phyloP scores from a whole-genome alignment of 1,139 yeast genomes.

The Wickerhamiella pararugosa region DNA sequence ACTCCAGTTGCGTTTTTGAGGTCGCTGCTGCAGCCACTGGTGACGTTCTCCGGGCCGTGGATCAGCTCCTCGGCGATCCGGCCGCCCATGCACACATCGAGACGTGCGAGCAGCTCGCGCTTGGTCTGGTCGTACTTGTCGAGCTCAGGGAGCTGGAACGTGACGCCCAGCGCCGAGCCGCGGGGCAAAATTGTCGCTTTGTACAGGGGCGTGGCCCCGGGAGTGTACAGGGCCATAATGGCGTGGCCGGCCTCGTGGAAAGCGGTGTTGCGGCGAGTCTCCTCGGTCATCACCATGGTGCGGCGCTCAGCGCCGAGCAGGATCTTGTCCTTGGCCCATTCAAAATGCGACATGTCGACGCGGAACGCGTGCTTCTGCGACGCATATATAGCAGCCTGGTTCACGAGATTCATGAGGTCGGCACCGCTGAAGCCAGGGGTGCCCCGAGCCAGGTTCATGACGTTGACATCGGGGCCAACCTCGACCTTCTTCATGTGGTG shows the following conservation, averaged over 20 bases:
- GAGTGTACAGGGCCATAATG: conserved; percentile 86
- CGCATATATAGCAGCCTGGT: conserved; percentile 96
- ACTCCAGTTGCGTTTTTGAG: conserved; percentile 77
- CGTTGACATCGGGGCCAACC: conserved; percentile 69
- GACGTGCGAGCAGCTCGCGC: conserved; percentile 74
- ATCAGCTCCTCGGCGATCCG: conserved; percentile 90
- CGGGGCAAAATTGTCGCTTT: conserved; percentile 95
- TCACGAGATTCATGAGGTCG: conserved; percentile 83
- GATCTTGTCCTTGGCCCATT: conserved; percentile 98
- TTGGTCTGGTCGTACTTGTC: conserved; percentile 90
- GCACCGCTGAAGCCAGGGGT: conserved; percentile 98
- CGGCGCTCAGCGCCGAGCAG: conserved; percentile 96
- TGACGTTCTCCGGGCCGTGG: conserved; percentile 82
- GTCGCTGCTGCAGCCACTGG: conserved; percentile 90
- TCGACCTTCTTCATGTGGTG: conserved; percentile 91
- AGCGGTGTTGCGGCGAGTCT: conserved; percentile 84
- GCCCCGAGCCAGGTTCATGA: conserved; percentile 82
- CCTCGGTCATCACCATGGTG: conserved; percentile 95
- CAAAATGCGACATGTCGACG: conserved; percentile 84
- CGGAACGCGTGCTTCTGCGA: conserved; percentile 83
- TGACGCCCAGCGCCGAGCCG: conserved; percentile 91
- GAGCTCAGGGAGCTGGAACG: conserved; percentile 96
- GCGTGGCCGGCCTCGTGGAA: conserved; percentile 99
- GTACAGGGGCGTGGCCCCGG: conserved; percentile 92
- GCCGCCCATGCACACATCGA: conserved; percentile 99